Evolutionary conservation across 2,329 filamentous ascomycete genomes (phyloP).

Genomic region (Atkinsonella hypoxylon): DNA sequence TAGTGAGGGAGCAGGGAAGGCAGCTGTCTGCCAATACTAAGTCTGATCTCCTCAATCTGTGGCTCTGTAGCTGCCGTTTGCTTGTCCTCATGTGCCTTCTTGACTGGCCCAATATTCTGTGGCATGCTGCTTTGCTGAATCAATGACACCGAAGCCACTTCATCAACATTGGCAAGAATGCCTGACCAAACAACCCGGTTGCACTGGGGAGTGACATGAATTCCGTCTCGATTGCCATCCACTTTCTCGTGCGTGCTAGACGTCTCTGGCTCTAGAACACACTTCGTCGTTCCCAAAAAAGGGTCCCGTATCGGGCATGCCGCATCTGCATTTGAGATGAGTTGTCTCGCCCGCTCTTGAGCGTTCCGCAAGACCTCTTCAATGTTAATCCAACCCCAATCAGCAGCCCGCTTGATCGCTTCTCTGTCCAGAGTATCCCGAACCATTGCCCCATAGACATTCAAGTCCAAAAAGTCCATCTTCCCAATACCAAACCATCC

Average conservation of each 20-base stretch:
- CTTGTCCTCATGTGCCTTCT: not conserved
- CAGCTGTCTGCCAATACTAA: constrained; percentile 1
- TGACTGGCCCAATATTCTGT: too few species aligned
- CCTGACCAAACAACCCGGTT: constrained; percentile 4
- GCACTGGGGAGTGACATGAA: constrained; percentile 3
- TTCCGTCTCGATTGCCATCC: not conserved
- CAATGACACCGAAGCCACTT: not conserved
- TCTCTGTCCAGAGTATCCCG: constrained; percentile 12
- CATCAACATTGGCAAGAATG: not conserved
- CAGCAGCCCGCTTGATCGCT: constrained; percentile 4
- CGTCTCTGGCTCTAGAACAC: not conserved
- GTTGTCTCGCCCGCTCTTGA: not conserved
- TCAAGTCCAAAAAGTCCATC: constrained; percentile 14
- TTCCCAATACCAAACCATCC: constrained; percentile 7
- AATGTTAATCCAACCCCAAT: constrained; percentile 10
- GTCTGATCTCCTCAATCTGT: not conserved
- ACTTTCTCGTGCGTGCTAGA: not conserved
- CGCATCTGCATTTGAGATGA: not conserved
- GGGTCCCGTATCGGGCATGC: not conserved
- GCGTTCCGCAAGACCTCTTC: constrained; percentile 1
- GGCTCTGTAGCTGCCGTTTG: not conserved
- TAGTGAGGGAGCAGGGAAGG: constrained; percentile 3
- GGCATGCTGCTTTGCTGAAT: not conserved
- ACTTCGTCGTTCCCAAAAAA: not conserved
- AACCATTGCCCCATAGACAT: constrained; percentile 13